A percentile compares a stretch with the other conserved stretches of the same genome.
phyloP scores from a whole-genome alignment of 2,329 filamentous ascomycete genomes.

The Exophiala lecanii-corni region DNA sequence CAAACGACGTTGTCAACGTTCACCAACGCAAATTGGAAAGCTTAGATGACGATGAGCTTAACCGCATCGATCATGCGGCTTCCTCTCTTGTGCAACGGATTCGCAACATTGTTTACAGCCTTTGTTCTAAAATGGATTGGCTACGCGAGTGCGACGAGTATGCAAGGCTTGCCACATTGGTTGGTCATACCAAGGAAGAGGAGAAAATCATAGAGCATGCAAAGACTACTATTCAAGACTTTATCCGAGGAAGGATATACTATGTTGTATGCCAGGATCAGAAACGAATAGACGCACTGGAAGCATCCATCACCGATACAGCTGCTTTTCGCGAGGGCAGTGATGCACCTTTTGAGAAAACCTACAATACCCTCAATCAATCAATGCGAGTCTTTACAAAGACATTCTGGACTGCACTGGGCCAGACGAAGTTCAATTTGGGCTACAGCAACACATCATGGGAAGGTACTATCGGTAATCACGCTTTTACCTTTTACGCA shows the following conservation, averaged over 20 bases:
- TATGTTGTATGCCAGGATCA: conserved; percentile 20
- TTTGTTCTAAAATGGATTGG: conserved; percentile 38
- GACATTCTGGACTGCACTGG: conserved; percentile 30
- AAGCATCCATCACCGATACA: conserved; percentile 3
- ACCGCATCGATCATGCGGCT: conserved; percentile 57
- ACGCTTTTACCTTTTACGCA: not conserved
- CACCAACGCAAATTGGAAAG: conserved; percentile 45
- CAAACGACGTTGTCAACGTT: conserved; percentile 30
- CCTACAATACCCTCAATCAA: conserved; percentile 14
- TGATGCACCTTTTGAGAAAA: conserved; percentile 1
- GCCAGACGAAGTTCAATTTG: conserved; percentile 8
- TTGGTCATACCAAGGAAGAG: conserved; percentile 15
- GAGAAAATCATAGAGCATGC: conserved; percentile 22
- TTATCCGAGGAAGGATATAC: conserved; percentile 31
- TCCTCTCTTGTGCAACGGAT: conserved; percentile 50
- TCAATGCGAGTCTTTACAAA: conserved; percentile 26
- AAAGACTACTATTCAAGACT: conserved; percentile 30
- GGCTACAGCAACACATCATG: conserved; percentile 2
- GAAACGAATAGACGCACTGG: conserved; percentile 1
- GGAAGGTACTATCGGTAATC: conserved; percentile 5
- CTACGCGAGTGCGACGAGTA: conserved; percentile 31
- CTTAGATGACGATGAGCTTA: conserved; percentile 52
- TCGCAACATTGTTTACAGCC: conserved; percentile 30
- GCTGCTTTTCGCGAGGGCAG: conserved; percentile 5
- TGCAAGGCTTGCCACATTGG: conserved; percentile 28